phyloP scores from a whole-genome alignment of 768 basidiomycete genomes.

The Boletellus ananiceps region DNA sequence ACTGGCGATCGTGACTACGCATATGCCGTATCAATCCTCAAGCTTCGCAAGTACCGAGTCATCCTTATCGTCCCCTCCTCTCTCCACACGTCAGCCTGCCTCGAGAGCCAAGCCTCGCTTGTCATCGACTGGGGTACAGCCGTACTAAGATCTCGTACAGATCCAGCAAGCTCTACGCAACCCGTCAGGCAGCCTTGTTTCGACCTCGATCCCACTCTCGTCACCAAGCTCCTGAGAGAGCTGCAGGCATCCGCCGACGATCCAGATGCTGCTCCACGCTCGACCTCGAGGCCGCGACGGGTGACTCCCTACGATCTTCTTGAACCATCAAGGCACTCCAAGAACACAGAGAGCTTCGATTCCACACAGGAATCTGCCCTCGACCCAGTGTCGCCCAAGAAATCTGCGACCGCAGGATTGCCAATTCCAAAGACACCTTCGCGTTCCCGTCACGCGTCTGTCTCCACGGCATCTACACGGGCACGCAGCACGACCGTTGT shows the following conservation, averaged over 20 bases:
- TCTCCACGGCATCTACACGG: conserved; percentile 13
- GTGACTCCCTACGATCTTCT: conserved; percentile 23
- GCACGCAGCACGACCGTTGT: conserved; percentile 14
- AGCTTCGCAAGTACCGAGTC: conserved; percentile 49
- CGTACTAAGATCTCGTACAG: conserved; percentile 32
- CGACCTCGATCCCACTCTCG: conserved; percentile 23
- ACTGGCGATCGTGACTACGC: conserved; percentile 65
- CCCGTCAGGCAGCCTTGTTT: conserved; percentile 23
- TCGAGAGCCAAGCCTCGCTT: conserved; percentile 52
- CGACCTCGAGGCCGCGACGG: conserved; percentile 13
- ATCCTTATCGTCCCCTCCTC: conserved; percentile 43
- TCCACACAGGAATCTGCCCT: conserved; percentile 1
- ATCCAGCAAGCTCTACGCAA: conserved; percentile 9
- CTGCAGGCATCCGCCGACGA: conserved; percentile 17
- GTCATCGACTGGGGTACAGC: conserved; percentile 48
- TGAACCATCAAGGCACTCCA: conserved; percentile 14
- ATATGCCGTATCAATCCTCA: conserved; percentile 56
- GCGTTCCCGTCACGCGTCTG: conserved; percentile 18
- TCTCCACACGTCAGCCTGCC: conserved; percentile 37
- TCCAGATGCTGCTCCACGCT: conserved; percentile 4
- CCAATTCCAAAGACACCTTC: conserved; percentile 17
- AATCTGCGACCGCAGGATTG: conserved; percentile 1
- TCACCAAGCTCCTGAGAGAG: conserved; percentile 20
- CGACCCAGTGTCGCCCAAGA: conserved; percentile 7
- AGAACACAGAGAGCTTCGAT: conserved; percentile 6